phyloP scores from a whole-genome alignment of 2,329 filamentous ascomycete genomes.

The Paecilomyces variotii region DNA sequence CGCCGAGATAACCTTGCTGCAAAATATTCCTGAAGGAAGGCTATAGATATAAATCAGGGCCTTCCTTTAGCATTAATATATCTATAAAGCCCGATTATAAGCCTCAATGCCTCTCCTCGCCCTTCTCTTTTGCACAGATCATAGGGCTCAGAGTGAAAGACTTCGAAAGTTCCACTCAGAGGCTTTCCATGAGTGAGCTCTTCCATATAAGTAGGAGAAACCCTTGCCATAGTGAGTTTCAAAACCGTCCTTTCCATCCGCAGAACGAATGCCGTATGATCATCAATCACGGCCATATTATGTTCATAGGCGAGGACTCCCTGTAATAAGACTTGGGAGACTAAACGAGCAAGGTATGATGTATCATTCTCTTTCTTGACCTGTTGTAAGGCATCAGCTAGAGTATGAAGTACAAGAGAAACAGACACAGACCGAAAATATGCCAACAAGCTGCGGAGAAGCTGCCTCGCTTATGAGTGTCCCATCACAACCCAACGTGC shows the following conservation, averaged over 20 bases:
- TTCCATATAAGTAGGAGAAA: not conserved
- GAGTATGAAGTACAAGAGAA: not conserved
- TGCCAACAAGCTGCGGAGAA: not conserved
- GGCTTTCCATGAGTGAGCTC: not conserved
- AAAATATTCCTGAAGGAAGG: not conserved
- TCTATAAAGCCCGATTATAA: not conserved
- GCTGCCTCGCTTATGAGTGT: not conserved
- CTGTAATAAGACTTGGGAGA: not conserved
- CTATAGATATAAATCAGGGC: not conserved
- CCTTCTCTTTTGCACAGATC: not conserved
- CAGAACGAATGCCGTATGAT: no score
- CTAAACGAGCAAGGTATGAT: not conserved
- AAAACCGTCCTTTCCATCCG: no score
- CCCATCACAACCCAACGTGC: not conserved
- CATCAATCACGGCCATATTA: no score
- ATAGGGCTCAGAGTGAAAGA: not conserved
- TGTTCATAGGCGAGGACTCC: not conserved
- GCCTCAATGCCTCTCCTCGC: not conserved
- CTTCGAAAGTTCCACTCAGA: not conserved
- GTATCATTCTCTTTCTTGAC: not conserved
- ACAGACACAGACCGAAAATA: not conserved
- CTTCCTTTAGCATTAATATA: not conserved
- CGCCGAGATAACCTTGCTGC: no score
- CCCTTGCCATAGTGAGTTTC: no score
- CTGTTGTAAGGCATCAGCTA: not conserved